Evolutionary conservation across 768 basidiomycete species (phyloP).

Genomic region (Pisolithus tinctorius): DNA sequence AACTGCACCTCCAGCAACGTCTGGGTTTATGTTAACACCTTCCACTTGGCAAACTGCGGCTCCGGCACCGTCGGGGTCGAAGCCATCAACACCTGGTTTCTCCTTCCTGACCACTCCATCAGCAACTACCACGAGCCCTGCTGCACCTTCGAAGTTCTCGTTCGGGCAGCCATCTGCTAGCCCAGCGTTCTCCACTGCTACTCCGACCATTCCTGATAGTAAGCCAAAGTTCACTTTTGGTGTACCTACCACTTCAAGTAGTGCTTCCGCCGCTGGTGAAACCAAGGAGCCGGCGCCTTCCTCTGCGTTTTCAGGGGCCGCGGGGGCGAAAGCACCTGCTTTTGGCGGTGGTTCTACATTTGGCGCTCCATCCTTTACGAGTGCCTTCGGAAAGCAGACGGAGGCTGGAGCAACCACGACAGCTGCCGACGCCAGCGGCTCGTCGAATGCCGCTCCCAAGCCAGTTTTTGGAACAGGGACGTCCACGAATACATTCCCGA

Average conservation of each 20-base stretch:
- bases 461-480: conserved; percentile 10
- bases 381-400: conserved; percentile 11
- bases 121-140: background rate
- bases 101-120: conserved; percentile 13
- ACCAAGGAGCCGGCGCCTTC: conserved; percentile 20
- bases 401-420: background rate
- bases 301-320: conserved; percentile 23
- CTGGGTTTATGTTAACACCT: conserved; percentile 3
- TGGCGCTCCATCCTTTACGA: conserved; percentile 9
- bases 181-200: conserved; percentile 1
- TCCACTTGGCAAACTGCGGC: background rate
- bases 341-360: conserved; percentile 15
- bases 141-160: conserved; percentile 16
- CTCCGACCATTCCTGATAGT: conserved; percentile 2
- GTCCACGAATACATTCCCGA: conserved; percentile 10
- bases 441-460: conserved; percentile 15
- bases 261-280: conserved; percentile 14
- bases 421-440: conserved; percentile 8
- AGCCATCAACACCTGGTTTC: conserved; percentile 8
- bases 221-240: conserved; percentile 17
- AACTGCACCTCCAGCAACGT: conserved; percentile 15
- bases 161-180: conserved; percentile 16
- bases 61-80: conserved; percentile 4
- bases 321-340: conserved; percentile 6
- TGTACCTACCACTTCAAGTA: conserved; percentile 20